Percentiles rank a stretch among this genome's conserved stretches.
Evolutionary conservation across 2,329 filamentous ascomycete genomes (phyloP).

Genomic region (Alternaria arbusti): DNA sequence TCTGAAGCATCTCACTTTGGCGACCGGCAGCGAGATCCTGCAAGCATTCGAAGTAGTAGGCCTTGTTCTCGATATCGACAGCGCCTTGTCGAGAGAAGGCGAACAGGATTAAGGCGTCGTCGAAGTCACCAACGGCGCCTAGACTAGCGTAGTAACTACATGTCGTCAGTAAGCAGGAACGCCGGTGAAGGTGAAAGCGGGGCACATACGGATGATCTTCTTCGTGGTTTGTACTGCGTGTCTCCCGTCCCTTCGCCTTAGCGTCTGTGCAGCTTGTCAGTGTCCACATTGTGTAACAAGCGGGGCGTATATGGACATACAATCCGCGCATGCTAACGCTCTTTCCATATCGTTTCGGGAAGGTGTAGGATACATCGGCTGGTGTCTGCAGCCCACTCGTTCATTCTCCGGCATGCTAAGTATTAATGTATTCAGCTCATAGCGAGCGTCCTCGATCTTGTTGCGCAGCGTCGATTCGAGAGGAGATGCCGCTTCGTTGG

Average conservation of each 20-base stretch:
- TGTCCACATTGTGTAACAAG: background rate
- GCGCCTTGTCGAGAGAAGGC: constrained; percentile 66
- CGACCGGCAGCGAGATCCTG: constrained; percentile 64
- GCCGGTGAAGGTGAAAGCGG: background rate
- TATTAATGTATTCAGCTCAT: constrained; percentile 64
- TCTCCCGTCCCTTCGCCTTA: constrained; percentile 32
- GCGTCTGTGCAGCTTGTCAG: constrained; percentile 30
- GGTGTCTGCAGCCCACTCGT: constrained; percentile 37
- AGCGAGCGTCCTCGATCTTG: constrained; percentile 63
- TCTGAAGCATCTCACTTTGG: constrained; percentile 63
- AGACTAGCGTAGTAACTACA: constrained; percentile 65
- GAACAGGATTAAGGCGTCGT: constrained; percentile 66
- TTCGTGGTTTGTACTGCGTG: constrained; percentile 37
- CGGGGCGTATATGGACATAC: constrained; percentile 21
- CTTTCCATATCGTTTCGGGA: constrained; percentile 50
- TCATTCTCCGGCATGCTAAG: constrained; percentile 45
- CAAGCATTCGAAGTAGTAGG: constrained; percentile 72
- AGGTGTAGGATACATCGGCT: constrained; percentile 40
- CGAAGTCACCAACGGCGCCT: constrained; percentile 67
- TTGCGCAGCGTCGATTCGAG: constrained; percentile 32
- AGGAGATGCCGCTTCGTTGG: constrained; percentile 24
- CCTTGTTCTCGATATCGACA: constrained; percentile 60
- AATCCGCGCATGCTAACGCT: constrained; percentile 46
- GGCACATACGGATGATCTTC: constrained; percentile 45
- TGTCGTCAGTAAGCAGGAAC: constrained; percentile 13